These are phyloP conservation scores for Diaporthe sp. DNA, from an alignment of 2,329 filamentous ascomycete species.

Conservation along the genomic window DNA sequence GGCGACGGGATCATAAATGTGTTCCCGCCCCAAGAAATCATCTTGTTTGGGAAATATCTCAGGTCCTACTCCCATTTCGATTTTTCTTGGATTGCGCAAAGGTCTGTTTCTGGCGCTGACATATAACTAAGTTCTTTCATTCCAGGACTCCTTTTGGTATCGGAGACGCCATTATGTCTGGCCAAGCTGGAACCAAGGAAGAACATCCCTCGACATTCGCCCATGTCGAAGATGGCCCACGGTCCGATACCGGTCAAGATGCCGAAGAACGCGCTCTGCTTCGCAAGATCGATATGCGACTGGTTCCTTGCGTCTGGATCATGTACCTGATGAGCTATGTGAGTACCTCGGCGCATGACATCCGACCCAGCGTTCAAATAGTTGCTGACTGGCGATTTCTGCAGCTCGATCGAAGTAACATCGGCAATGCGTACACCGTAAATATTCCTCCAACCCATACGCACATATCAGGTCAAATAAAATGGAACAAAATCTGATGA, in stretches of 20 bases:
- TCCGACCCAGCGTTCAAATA: not conserved
- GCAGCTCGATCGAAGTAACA: constrained; percentile 35
- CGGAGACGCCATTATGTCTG: not conserved
- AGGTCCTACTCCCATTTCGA: not conserved
- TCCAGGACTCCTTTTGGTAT: not conserved
- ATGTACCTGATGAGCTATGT: constrained; percentile 59
- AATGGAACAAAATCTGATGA: not conserved
- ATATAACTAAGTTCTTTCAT: no score
- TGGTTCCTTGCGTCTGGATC: constrained; percentile 57
- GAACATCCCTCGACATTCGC: not conserved
- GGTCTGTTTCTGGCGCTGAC: not conserved
- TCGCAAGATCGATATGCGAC: constrained; percentile 56
- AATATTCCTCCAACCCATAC: not conserved
- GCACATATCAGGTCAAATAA: rapidly evolving
- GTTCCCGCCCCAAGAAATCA: not conserved
- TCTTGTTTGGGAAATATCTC: no score
- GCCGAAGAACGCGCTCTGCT: constrained; percentile 33
- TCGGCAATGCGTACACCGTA: constrained; percentile 58
- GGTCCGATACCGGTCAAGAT: constrained; percentile 1
- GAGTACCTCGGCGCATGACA: constrained; percentile 56
- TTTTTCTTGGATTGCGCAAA: no score
- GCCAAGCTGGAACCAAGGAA: not conserved
- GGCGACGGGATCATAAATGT: not conserved
- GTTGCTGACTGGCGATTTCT: not conserved
- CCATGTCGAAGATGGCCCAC: constrained; percentile 5